Percentiles rank a stretch among this genome's conserved stretches.
These are phyloP conservation scores for Lactifluus pinguis DNA, from an alignment of 768 basidiomycete genomes.

Conservation along the genomic window DNA sequence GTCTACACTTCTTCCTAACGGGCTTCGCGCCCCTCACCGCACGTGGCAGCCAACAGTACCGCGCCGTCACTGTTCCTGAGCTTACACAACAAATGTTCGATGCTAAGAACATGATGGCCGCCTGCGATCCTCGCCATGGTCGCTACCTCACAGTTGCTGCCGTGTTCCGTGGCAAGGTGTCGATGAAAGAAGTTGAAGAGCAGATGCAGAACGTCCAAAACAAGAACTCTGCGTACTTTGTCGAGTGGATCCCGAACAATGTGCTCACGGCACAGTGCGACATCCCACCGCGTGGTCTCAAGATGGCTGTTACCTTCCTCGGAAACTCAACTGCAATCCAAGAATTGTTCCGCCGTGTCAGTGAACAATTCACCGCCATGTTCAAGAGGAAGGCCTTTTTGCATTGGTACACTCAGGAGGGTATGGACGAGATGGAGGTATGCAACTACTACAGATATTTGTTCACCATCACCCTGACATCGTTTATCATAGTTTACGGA, in stretches of 20 bases:
- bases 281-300: constrained; percentile 89
- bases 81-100: constrained; percentile 99
- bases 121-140: constrained; percentile 92
- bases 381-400: constrained; percentile 98
- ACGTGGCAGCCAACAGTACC: constrained; percentile 89
- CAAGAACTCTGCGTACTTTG: constrained; percentile 98
- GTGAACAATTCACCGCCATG: constrained; percentile 98
- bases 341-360: constrained; percentile 97
- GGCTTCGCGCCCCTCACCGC: constrained; percentile 93
- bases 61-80: constrained; percentile 94
- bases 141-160: constrained; percentile 97
- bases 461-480: not conserved
- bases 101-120: constrained; percentile 99
- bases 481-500: constrained; percentile 66
- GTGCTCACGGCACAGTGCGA: constrained; percentile 97
- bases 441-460: constrained; percentile 15
- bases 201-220: constrained; percentile 96
- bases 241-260: constrained; percentile 99
- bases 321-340: constrained; percentile 97
- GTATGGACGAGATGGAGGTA: constrained; percentile 97
- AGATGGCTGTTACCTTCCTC: constrained; percentile 97
- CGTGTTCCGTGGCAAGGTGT: constrained; percentile 97
- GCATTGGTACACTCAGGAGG: constrained; percentile 99
- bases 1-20: constrained; percentile 99
- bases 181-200: constrained; percentile 99